A percentile compares a stretch with the other conserved stretches of the same genome.
phyloP scores from a whole-genome alignment of 2,329 filamentous ascomycete genomes.

The Trichoderma guizhouense region DNA sequence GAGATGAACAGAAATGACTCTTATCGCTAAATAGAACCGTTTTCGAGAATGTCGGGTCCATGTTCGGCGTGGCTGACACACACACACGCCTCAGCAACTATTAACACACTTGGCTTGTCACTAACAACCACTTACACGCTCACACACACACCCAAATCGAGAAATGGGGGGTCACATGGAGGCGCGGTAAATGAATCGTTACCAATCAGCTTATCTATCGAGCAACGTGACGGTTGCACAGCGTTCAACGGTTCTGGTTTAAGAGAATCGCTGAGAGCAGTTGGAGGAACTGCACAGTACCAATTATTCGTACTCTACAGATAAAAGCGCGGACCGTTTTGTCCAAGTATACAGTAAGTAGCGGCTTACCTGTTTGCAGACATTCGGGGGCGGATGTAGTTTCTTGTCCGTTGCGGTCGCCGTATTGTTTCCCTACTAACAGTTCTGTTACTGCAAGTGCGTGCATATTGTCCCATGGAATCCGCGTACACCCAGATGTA shows the following conservation, averaged over 20 bases:
- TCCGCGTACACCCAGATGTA: not conserved
- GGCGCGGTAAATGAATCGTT: not conserved
- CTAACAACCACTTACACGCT: constrained; percentile 12
- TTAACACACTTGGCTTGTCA: not conserved
- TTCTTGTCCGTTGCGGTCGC: not conserved
- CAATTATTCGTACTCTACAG: not conserved
- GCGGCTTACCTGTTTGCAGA: not conserved
- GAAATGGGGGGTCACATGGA: constrained; percentile 12
- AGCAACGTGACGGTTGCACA: constrained; percentile 17
- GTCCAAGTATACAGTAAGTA: not conserved
- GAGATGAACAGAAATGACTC: not conserved
- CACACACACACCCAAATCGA: not conserved
- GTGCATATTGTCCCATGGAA: not conserved
- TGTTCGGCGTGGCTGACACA: constrained; percentile 8
- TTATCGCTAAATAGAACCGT: not conserved
- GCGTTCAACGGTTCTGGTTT: not conserved
- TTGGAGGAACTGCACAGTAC: not conserved
- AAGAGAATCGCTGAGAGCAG: not conserved
- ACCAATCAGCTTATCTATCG: constrained; percentile 15
- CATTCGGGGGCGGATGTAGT: not conserved
- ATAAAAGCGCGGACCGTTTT: not conserved
- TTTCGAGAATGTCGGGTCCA: not conserved
- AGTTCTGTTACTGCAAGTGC: not conserved
- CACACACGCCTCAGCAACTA: not conserved
- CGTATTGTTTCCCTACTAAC: not conserved